A percentile compares a stretch with the other conserved stretches of the same genome.
Conservation (phyloP, 1,139 yeast genomes). For the Kurtzmaniella quercitrusa region DNA sequence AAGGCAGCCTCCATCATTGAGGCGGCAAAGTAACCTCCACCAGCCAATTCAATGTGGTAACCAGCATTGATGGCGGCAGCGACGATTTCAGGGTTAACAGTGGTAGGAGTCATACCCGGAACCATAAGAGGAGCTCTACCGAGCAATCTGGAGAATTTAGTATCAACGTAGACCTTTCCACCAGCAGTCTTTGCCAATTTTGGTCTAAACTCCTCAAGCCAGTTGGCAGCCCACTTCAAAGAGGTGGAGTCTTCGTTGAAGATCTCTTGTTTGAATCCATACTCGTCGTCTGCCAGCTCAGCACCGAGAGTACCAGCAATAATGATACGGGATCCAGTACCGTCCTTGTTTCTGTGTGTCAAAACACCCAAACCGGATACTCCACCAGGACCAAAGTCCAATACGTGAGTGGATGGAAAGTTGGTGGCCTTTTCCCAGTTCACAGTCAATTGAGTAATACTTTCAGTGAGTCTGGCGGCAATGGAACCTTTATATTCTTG, state of each 20-base stretch:
- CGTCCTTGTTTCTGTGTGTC: conserved; percentile 96
- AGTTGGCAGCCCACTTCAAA: conserved; percentile 80
- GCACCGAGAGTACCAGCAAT: conserved; percentile 88
- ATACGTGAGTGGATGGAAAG: conserved; percentile 76
- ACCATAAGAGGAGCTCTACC: conserved; percentile 97
- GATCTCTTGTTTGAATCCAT: conserved; percentile 93
- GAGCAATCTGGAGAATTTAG: conserved; percentile 86
- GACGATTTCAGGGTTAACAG: conserved; percentile 90
- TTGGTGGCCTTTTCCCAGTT: conserved; percentile 91
- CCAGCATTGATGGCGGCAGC: conserved; percentile 94
- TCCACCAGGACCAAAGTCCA: conserved; percentile 99
- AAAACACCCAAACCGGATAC: conserved; percentile 93
- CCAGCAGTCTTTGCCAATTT: conserved; percentile 66
- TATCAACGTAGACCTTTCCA: conserved; percentile 82
- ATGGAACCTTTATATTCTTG: conserved; percentile 40
- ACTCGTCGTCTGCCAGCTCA: conserved; percentile 61
- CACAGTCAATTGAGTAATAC: conserved; percentile 86
- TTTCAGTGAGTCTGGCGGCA: conserved; percentile 64
- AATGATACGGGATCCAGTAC: conserved; percentile 93
- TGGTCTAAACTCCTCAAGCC: conserved; percentile 89
- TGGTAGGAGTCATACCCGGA: conserved; percentile 99
- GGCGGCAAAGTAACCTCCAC: conserved; percentile 94
- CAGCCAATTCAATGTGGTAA: conserved; percentile 94
- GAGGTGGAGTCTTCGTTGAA: conserved; percentile 65
- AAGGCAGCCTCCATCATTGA: conserved; percentile 69